Percentiles rank a stretch among this genome's conserved stretches.
Evolutionary conservation across 1,284 basidiomycete genomes (phyloP).

Genomic region (Cryptococcus jaspeensis): DNA sequence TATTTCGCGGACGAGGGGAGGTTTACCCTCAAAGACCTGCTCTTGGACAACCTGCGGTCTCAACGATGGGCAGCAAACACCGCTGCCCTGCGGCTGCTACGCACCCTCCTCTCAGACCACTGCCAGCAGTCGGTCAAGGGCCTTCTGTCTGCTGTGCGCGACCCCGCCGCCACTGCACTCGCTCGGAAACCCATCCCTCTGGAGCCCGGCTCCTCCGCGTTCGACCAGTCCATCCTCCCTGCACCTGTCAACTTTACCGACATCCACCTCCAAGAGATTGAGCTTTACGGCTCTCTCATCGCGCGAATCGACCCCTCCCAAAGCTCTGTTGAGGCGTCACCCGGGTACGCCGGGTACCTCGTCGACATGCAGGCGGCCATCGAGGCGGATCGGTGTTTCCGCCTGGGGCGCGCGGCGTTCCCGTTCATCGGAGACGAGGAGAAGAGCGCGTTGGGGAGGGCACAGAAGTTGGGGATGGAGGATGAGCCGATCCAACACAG

Average conservation of each 20-base stretch:
- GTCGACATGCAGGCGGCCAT: conserved; percentile 35
- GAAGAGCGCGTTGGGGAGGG: conserved; percentile 5
- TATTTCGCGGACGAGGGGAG: conserved; percentile 83
- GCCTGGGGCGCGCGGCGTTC: conserved; percentile 15
- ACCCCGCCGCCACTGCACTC: conserved; percentile 58
- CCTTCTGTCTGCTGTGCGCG: conserved; percentile 66
- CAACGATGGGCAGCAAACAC: conserved; percentile 63
- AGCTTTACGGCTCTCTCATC: conserved; percentile 74
- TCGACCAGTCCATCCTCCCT: conserved; percentile 5
- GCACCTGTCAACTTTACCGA: conserved; percentile 24
- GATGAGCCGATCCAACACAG: conserved; percentile 55
- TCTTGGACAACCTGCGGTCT: conserved; percentile 74
- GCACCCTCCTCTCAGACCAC: conserved; percentile 69
- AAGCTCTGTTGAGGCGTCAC: conserved; percentile 66
- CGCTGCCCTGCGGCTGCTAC: conserved; percentile 74
- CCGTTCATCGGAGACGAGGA: conserved; percentile 24
- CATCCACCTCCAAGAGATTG: conserved; percentile 49
- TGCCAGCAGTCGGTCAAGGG: conserved; percentile 65
- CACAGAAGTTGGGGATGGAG: conserved; percentile 16
- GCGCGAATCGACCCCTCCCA: conserved; percentile 72
- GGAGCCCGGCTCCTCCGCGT: conserved; percentile 42
- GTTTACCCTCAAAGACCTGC: conserved; percentile 84
- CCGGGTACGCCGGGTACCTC: conserved; percentile 64
- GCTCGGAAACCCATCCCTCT: conserved; percentile 23
- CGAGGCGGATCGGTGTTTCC: conserved; percentile 34